Percentiles rank a stretch among this genome's conserved stretches.
These are phyloP conservation scores for Pythium grandisporangium DNA, from an alignment of 352 stramenopile species.

Conservation along the genomic window DNA sequence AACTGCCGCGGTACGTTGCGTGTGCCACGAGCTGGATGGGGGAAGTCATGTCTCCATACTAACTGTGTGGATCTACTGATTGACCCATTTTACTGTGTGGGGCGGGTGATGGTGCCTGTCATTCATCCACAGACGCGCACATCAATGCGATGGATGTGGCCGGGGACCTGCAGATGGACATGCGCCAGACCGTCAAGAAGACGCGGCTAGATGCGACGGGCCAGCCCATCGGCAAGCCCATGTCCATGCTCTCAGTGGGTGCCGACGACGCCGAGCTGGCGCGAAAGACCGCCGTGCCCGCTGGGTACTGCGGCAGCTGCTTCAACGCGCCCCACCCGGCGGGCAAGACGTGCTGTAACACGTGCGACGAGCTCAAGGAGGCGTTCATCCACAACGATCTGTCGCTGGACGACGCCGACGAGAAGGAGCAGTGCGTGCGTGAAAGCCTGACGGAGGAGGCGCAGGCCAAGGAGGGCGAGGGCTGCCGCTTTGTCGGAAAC, in stretches of 20 bases:
- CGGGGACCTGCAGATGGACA: conserved; percentile 95
- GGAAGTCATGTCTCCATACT: background rate
- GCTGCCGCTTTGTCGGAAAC: conserved; percentile 67
- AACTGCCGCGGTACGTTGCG: conserved; percentile 85
- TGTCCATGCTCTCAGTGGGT: conserved; percentile 28
- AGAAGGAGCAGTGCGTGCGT: conserved; percentile 72
- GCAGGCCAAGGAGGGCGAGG: conserved; percentile 68
- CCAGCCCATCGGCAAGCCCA: conserved; percentile 43
- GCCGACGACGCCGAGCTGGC: conserved; percentile 20
- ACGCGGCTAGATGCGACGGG: conserved; percentile 77
- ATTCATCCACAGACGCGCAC: conserved; percentile 80
- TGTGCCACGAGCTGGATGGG: too few species aligned
- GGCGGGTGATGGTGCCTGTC: background rate
- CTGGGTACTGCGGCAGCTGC: conserved; percentile 94
- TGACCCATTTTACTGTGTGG: too few species aligned
- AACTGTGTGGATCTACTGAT: too few species aligned
- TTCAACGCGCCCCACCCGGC: conserved; percentile 82
- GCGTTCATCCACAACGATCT: conserved; percentile 67
- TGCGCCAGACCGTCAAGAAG: conserved; percentile 95
- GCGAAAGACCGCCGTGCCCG: conserved; percentile 36
- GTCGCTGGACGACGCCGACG: conserved; percentile 64
- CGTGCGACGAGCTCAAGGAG: conserved; percentile 78
- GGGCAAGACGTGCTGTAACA: conserved; percentile 72
- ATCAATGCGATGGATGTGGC: conserved; percentile 98
- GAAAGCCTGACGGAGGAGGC: conserved; percentile 55